phyloP scores from a whole-genome alignment of 805 yeast genomes.

The Yamadazyma scolyti region DNA sequence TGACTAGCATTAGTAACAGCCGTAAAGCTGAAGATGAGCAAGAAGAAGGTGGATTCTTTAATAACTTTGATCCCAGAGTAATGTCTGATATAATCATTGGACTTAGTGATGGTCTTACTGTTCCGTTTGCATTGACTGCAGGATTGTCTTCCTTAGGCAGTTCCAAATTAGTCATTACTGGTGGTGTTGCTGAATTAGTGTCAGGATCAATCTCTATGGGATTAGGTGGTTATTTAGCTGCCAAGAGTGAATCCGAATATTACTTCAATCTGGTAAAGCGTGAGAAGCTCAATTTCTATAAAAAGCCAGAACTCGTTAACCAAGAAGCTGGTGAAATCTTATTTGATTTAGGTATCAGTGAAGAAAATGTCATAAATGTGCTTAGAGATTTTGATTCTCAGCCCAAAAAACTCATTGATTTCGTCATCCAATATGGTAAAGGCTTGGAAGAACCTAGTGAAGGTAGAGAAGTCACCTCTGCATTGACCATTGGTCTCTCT shows the following conservation, averaged over 20 bases:
- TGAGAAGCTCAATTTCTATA: slow-evolving; percentile 66
- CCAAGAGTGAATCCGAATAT: slow-evolving; percentile 80
- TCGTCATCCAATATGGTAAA: slow-evolving; percentile 81
- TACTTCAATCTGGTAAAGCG: slow-evolving; percentile 66
- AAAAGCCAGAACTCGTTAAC: slow-evolving; percentile 60
- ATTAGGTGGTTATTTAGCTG: slow-evolving; percentile 93
- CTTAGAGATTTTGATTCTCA: slow-evolving; percentile 73
- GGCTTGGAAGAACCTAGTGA: slow-evolving; percentile 97
- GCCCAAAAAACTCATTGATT: slow-evolving; percentile 79
- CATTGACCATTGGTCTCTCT: slow-evolving; percentile 83
- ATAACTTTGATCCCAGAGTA: slow-evolving; percentile 79
- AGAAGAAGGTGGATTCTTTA: slow-evolving; percentile 37
- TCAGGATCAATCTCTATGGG: slow-evolving; percentile 99
- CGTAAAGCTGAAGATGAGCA: slow-evolving; percentile 24
- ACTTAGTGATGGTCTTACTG: slow-evolving; percentile 91
- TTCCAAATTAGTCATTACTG: slow-evolving; percentile 87
- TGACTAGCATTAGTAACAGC: slow-evolving; percentile 17
- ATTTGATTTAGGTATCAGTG: slow-evolving; percentile 68
- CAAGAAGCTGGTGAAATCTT: slow-evolving; percentile 80
- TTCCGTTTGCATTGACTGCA: slow-evolving; percentile 98
- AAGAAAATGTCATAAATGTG: slow-evolving; percentile 69
- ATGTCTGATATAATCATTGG: slow-evolving; percentile 94
- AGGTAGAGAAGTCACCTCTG: slow-evolving; percentile 83
- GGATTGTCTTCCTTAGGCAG: slow-evolving; percentile 91
- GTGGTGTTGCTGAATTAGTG: slow-evolving; percentile 96